phyloP scores from a whole-genome alignment of 495 filamentous ascomycete genomes.

The Lophiostoma macrostomum region DNA sequence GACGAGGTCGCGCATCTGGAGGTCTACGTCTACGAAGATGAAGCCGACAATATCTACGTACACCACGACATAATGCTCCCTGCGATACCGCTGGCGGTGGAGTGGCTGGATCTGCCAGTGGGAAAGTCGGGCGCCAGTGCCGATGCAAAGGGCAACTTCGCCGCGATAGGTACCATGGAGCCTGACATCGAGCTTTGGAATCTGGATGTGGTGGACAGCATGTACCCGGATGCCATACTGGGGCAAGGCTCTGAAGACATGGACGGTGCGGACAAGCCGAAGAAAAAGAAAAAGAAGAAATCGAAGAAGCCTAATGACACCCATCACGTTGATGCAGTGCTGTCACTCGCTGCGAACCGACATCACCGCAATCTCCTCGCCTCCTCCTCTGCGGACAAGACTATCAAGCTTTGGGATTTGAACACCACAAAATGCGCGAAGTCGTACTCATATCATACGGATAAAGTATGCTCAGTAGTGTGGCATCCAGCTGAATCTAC shows the following conservation, averaged over 20 bases:
- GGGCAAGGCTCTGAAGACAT: conserved; percentile 69
- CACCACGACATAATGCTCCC: conserved; percentile 99
- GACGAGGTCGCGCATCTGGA: conserved; percentile 96
- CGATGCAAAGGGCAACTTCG: conserved; percentile 68
- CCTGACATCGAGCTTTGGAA: conserved; percentile 99
- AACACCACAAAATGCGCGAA: conserved; percentile 87
- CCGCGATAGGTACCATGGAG: conserved; percentile 94
- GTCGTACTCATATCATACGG: conserved; percentile 85
- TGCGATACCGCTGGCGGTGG: conserved; percentile 88
- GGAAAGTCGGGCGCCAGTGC: conserved; percentile 56
- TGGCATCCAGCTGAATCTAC: conserved; percentile 90
- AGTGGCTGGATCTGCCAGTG: conserved; percentile 90
- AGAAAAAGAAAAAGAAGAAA: conserved; percentile 83
- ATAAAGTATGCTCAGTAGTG: conserved; percentile 92
- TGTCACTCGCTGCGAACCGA: conserved; percentile 86
- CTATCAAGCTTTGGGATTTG: conserved; percentile 96
- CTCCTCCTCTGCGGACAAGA: conserved; percentile 92
- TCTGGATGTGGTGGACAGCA: conserved; percentile 88
- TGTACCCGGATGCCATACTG: conserved; percentile 96
- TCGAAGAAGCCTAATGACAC: conserved; percentile 81
- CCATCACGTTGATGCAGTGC: conserved; percentile 90
- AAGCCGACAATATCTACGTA: conserved; percentile 91
- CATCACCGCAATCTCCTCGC: conserved; percentile 93
- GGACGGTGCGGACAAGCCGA: conserved; percentile 52
- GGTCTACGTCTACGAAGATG: conserved; percentile 95